A percentile compares a stretch with the other conserved stretches of the same genome.
Conservation (phyloP, 2,329 filamentous ascomycete genomes). For the Stylonectria norvegica region DNA sequence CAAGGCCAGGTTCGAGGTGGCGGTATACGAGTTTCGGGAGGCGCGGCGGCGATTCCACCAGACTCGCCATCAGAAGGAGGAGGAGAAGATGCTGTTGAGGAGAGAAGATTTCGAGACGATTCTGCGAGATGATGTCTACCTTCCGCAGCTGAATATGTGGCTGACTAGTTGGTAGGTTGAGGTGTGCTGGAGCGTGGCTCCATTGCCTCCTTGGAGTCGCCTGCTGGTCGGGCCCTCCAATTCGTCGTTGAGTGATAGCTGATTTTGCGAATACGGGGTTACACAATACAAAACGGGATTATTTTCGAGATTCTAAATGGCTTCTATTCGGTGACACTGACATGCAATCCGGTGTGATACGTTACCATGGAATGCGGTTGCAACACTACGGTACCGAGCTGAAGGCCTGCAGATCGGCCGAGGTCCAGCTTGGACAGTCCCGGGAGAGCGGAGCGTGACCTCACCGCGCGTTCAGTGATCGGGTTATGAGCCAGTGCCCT, state of each 20-base stretch:
- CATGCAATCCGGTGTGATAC: too few species aligned
- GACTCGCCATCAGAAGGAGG: slow-evolving; percentile 7
- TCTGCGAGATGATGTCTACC: slow-evolving; percentile 18
- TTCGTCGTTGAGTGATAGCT: slow-evolving; percentile 6
- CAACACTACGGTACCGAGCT: too few species aligned
- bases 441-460: too few species aligned
- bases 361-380: too few species aligned
- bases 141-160: slow-evolving; percentile 21
- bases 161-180: slow-evolving; percentile 21
- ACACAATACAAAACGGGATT: background rate
- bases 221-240: slow-evolving; percentile 1
- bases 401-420: too few species aligned
- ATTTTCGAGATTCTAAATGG: background rate
- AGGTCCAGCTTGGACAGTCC: too few species aligned
- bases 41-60: slow-evolving; percentile 14
- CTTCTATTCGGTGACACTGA: too few species aligned
- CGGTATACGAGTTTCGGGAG: slow-evolving; percentile 10
- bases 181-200: too few species aligned
- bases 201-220: background rate
- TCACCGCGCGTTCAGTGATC: too few species aligned
- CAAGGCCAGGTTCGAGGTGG: slow-evolving; percentile 11
- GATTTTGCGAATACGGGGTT: background rate
- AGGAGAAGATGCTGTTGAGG: slow-evolving; percentile 11
- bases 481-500: too few species aligned
- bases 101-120: slow-evolving; percentile 22